Evolutionary conservation across 306 rosid genomes (phyloP), one percentile per base, ranked within the genome.

Genomic region (Astragalus membranaceus): DNA sequence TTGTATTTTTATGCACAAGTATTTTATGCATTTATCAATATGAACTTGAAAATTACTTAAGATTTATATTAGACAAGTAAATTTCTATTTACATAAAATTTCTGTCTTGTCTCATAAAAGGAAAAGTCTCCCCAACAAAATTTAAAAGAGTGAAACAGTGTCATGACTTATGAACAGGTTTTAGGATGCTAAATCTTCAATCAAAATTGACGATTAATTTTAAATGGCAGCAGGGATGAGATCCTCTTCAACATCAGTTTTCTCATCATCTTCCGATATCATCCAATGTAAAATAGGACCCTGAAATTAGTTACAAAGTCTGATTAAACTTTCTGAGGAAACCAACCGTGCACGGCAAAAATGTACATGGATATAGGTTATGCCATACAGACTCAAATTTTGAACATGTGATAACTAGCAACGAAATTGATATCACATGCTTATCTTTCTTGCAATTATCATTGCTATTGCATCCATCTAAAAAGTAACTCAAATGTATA

Each of bases 251-350:
- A 32, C 70, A 14, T 55, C 80, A 39, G 60, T 66, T 70, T 75
- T 74, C 52, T 75, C 36, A 32, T 83, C 78, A 68, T 75, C 90
- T 72, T 85, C 87, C 15, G 58, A 64, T 16, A 75, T 86, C 97
- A 88, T 88, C 98, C 98, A 94, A 35, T 41, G 78, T 78, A 89
- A 75, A 73, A 72, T 60, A 51, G 97, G 88, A 65, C 97, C 98
- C 97, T 94, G 84, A 55, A 78, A 50, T 59, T 35, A 57, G 30
- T 37, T 14, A 58, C 64, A 43, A 36, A 57, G 29, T 23, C 43
- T 37, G 52, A 16, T 36, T 17, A 52, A 43, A 14, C 12, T 70
- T 32, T 42, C 50, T 56, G 8, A 50, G 41, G 47, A 41, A 12
- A 62, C 10, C 12, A 12, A 62, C 10, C 12, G 60, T 7, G 41